Conservation (phyloP, 257 asterid genomes). For the Solanum medicagineum region DNA sequence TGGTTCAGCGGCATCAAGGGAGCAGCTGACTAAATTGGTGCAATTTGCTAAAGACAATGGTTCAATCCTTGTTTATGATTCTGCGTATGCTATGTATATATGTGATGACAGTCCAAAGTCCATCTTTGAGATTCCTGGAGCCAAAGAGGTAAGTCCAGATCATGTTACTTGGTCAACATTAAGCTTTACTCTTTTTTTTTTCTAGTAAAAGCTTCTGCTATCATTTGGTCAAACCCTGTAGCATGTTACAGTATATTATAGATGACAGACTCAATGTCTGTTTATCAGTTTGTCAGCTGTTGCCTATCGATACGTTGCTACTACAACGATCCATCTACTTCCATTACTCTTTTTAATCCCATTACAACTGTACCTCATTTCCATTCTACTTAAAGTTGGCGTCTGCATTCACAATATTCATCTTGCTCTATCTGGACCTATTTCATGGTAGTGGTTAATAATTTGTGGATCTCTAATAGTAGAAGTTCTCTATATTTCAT, state of each 20-base stretch:
- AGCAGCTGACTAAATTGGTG: conserved; percentile 76
- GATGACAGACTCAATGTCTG: not conserved
- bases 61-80: conserved; percentile 83
- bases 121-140: conserved; percentile 94
- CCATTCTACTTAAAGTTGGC: not conserved
- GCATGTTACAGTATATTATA: not conserved
- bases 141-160: conserved; percentile 52
- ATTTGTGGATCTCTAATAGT: not conserved
- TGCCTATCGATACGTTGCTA: not conserved
- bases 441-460: not conserved
- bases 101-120: conserved; percentile 86
- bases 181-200: not conserved
- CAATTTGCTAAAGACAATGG: conserved; percentile 86
- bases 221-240: not conserved
- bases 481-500: not conserved
- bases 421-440: not conserved
- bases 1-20: conserved; percentile 88
- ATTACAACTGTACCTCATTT: not conserved
- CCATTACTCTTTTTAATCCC: not conserved
- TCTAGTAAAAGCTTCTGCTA: not conserved
- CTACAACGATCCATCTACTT: not conserved
- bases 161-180: not conserved
- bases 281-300: not conserved
- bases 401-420: not conserved
- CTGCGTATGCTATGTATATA: conserved; percentile 97